Evolutionary conservation across 176 grass and related monocot genomes (phyloP).

Genomic region (Panicum miliaceum): DNA sequence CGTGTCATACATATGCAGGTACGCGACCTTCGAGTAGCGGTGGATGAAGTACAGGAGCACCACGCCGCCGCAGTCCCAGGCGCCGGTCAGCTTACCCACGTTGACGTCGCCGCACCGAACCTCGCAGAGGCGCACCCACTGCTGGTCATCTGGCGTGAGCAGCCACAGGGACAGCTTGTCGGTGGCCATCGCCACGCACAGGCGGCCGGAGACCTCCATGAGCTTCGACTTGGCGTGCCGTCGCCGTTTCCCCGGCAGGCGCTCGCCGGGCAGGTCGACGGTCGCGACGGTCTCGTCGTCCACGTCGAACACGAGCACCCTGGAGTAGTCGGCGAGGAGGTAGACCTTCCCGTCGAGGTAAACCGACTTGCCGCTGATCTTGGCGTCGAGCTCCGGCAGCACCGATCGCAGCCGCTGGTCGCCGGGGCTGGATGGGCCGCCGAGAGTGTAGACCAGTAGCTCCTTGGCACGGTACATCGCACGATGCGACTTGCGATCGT

Average conservation of each 20-base stretch:
- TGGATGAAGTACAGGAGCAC: not conserved
- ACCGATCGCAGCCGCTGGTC: not conserved
- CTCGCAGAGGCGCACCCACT: not conserved
- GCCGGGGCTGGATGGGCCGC: too few species aligned
- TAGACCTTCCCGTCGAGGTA: not conserved
- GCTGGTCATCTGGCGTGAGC: not conserved
- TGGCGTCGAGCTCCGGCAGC: not conserved
- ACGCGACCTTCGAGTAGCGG: not conserved
- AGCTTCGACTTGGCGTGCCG: too few species aligned
- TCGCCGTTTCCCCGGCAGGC: too few species aligned
- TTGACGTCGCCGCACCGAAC: not conserved
- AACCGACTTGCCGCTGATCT: not conserved
- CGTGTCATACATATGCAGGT: not conserved
- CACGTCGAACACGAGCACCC: not conserved
- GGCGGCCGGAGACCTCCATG: constrained; percentile 2
- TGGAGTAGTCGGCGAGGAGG: not conserved
- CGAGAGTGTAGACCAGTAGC: not conserved
- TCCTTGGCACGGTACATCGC: not conserved
- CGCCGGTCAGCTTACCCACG: not conserved
- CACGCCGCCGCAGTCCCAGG: constrained; percentile 18
- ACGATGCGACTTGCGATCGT: not conserved
- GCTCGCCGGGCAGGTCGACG: not conserved
- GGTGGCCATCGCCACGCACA: not conserved
- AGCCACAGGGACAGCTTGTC: not conserved
- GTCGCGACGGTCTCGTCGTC: not conserved